phyloP scores from a whole-genome alignment of 768 basidiomycete species.

The Lenzites betulinus region DNA sequence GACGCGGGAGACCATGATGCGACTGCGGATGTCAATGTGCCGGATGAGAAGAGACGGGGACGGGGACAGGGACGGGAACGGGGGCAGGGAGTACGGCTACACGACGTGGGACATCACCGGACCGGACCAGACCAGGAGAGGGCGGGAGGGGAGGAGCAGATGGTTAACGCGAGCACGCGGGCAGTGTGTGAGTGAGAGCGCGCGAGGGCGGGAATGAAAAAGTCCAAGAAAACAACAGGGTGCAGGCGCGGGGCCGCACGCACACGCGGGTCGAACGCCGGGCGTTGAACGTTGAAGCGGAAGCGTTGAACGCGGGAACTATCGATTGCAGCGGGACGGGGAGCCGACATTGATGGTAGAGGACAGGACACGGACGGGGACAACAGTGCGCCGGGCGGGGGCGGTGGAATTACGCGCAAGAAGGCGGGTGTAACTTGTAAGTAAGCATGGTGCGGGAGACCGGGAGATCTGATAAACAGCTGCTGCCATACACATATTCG shows the following conservation, averaged over 20 bases:
- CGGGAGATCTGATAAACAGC: constrained; percentile 7
- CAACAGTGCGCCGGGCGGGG: no score
- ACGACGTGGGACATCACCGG: constrained; percentile 13
- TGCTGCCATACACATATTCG: constrained; percentile 24
- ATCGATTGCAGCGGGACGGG: not conserved
- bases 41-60: no score
- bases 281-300: not conserved
- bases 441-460: constrained; percentile 10
- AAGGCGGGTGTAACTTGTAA: constrained; percentile 1
- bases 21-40: not conserved
- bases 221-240: constrained; percentile 19
- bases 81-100: not conserved
- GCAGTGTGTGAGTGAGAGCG: not conserved
- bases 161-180: constrained; percentile 9
- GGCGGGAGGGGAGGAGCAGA: constrained; percentile 6
- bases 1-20: not conserved
- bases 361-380: not conserved
- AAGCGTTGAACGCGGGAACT: not conserved
- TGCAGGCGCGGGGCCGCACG: constrained; percentile 11
- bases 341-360: not conserved
- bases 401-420: constrained; percentile 18
- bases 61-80: not conserved
- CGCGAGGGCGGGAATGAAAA: not conserved
- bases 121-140: constrained; percentile 7
- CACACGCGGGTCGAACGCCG: constrained; percentile 7